Conservation (phyloP, 192 early-diverging fungal species). For the Backusella parvicylindrica region DNA sequence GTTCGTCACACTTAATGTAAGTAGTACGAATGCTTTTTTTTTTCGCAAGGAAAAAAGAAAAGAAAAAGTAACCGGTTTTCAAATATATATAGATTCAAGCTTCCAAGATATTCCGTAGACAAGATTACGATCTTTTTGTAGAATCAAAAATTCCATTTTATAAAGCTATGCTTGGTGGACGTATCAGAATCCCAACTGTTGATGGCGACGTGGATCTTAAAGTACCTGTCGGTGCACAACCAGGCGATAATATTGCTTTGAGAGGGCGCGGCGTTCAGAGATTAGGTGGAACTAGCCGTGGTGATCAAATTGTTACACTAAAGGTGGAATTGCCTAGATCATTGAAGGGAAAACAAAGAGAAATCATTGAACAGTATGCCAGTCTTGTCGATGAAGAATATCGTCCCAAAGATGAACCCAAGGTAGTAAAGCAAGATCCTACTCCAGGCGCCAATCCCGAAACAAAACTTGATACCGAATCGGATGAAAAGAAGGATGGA, state of each 20-base stretch:
- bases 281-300: slow-evolving; percentile 54
- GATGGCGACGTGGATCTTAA: slow-evolving; percentile 95
- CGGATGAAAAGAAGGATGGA: slow-evolving; percentile 26
- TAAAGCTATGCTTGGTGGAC: slow-evolving; percentile 87
- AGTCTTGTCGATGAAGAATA: slow-evolving; percentile 38
- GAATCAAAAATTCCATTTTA: slow-evolving; percentile 77
- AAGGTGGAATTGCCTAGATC: slow-evolving; percentile 78
- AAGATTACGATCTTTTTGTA: slow-evolving; percentile 76
- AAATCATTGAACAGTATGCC: slow-evolving; percentile 62
- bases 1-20: slow-evolving; percentile 75
- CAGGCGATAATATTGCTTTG: slow-evolving; percentile 79
- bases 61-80: neutral
- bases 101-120: slow-evolving; percentile 77
- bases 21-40: neutral
- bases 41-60: neutral
- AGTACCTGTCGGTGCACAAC: slow-evolving; percentile 83
- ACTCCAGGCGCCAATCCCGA: slow-evolving; percentile 25
- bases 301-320: slow-evolving; percentile 90
- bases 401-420: slow-evolving; percentile 9
- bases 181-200: slow-evolving; percentile 82
- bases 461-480: slow-evolving; percentile 11
- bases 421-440: neutral
- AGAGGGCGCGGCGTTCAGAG: slow-evolving; percentile 73
- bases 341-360: slow-evolving; percentile 46
- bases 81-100: slow-evolving; percentile 15